phyloP scores from a whole-genome alignment of 352 stramenopile species.

The Pythium aquatile region DNA sequence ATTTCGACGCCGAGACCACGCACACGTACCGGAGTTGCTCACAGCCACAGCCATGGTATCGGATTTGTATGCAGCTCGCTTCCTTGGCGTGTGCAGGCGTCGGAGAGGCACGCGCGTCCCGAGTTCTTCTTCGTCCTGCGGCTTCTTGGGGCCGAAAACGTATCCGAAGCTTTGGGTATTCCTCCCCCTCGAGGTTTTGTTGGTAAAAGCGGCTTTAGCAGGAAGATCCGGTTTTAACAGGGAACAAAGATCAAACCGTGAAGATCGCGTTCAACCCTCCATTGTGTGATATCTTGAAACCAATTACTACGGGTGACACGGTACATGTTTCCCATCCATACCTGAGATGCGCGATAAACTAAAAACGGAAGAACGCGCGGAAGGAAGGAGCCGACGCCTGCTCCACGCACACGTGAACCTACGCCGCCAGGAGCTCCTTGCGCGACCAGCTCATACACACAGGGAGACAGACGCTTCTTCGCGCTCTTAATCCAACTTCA shows the following conservation, averaged over 20 bases:
- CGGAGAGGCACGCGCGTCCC: neutral
- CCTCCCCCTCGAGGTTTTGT: conserved; percentile 16
- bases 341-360: conserved; percentile 22
- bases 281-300: neutral
- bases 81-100: neutral
- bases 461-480: neutral
- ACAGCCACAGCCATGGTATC: conserved; percentile 47
- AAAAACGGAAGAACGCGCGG: conserved; percentile 27
- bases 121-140: conserved; percentile 2
- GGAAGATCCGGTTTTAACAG: conserved; percentile 19
- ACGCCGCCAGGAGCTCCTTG: neutral
- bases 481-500: neutral
- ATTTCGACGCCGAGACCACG: neutral
- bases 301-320: neutral
- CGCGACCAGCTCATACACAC: neutral
- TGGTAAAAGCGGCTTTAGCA: conserved; percentile 13
- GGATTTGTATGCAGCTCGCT: conserved; percentile 20
- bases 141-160: conserved; percentile 18
- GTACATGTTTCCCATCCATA: neutral
- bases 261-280: conserved; percentile 24
- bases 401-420: neutral
- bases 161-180: conserved; percentile 21
- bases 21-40: conserved; percentile 58
- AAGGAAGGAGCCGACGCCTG: neutral
- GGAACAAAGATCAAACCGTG: conserved; percentile 13